A percentile compares a stretch with the other conserved stretches of the same genome.
These are phyloP conservation scores for Nicotiana otophora DNA, from an alignment of 257 asterid genomes.

Conservation along the genomic window DNA sequence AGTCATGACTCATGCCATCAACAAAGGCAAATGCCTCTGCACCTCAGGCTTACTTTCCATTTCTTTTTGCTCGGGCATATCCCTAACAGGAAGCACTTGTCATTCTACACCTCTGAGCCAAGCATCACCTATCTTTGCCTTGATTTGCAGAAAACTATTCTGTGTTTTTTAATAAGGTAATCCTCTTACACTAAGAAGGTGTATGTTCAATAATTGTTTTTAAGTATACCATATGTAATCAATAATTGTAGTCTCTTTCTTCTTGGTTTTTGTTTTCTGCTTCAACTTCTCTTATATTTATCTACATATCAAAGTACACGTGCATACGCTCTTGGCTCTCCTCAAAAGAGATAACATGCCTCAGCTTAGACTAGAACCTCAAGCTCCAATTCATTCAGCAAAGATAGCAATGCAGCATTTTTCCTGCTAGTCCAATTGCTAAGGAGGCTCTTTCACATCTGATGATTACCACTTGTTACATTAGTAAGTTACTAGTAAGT, in stretches of 20 bases:
- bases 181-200: background rate
- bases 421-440: background rate
- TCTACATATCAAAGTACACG: background rate
- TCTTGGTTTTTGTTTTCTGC: background rate
- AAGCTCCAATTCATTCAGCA: background rate
- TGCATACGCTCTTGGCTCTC: background rate
- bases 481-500: background rate
- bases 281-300: background rate
- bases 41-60: background rate
- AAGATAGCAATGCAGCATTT: background rate
- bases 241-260: background rate
- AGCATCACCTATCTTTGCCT: background rate
- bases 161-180: background rate
- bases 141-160: background rate
- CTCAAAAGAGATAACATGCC: background rate
- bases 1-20: constrained; percentile 1
- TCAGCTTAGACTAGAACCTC: background rate
- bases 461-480: background rate
- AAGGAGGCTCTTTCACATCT: background rate
- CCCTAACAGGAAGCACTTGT: background rate
- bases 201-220: background rate
- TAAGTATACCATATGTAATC: background rate
- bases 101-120: background rate
- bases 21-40: background rate
- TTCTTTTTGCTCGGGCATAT: background rate